Percentiles rank a stretch among this genome's conserved stretches.
Evolutionary conservation across 805 yeast species (phyloP).

Genomic region (Lipomyces yamadae): DNA sequence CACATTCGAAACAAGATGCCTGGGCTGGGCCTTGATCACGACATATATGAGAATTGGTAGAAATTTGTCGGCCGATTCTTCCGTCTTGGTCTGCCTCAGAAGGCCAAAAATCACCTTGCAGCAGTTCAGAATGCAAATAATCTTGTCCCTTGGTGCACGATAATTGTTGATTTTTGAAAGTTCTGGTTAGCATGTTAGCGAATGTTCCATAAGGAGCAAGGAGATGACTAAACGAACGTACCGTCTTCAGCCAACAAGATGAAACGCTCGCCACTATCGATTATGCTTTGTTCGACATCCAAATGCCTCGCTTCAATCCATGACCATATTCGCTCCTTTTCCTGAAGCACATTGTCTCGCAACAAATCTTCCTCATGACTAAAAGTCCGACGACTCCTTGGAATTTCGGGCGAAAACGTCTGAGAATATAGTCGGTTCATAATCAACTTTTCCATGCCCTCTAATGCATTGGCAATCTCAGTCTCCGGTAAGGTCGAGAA

Average conservation of each 20-base stretch:
- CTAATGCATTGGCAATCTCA: slow-evolving; percentile 73
- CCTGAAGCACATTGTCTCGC: slow-evolving; percentile 59
- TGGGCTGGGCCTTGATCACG: slow-evolving; percentile 69
- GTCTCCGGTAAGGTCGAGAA: slow-evolving; percentile 67
- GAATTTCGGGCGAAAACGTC: slow-evolving; percentile 80
- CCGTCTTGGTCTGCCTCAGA: slow-evolving; percentile 66
- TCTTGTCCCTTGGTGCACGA: slow-evolving; percentile 93
- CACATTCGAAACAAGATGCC: slow-evolving; percentile 72
- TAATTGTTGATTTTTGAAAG: slow-evolving; percentile 77
- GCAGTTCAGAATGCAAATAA: slow-evolving; percentile 86
- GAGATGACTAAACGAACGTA: not conserved
- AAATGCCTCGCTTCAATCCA: slow-evolving; percentile 79
- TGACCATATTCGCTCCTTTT: slow-evolving; percentile 62
- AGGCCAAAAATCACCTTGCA: slow-evolving; percentile 92
- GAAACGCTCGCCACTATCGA: slow-evolving; percentile 58
- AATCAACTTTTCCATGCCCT: slow-evolving; percentile 89
- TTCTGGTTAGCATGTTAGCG: slow-evolving; percentile 50
- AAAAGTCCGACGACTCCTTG: slow-evolving; percentile 52
- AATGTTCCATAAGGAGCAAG: too few relatives aligned
- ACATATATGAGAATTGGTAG: slow-evolving; percentile 87
- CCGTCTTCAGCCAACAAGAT: slow-evolving; percentile 63
- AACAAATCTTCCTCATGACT: slow-evolving; percentile 67
- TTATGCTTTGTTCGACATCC: slow-evolving; percentile 65
- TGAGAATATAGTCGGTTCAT: slow-evolving; percentile 82
- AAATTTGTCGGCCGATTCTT: slow-evolving; percentile 91